Percentiles rank a stretch among this genome's conserved stretches.
Conservation (phyloP, 805 yeast genomes). For the Starmerella davenportii region DNA sequence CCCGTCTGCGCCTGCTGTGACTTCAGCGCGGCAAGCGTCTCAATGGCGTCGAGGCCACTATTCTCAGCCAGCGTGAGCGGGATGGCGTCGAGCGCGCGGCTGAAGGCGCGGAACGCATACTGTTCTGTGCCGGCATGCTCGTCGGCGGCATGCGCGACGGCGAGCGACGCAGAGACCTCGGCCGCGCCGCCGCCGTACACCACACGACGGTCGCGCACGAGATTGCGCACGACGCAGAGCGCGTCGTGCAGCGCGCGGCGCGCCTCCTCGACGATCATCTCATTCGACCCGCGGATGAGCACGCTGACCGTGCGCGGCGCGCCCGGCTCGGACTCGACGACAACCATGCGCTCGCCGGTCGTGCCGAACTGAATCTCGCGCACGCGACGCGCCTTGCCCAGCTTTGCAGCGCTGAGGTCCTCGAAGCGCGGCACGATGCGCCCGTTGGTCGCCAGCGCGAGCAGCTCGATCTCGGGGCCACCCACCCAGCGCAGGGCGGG, state of each 20-base stretch:
- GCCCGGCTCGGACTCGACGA: conserved; percentile 64
- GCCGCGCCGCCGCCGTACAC: conserved; percentile 99
- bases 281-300: conserved; percentile 86
- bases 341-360: conserved; percentile 87
- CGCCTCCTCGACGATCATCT: conserved; percentile 96
- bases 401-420: conserved; percentile 61
- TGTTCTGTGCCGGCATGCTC: conserved; percentile 89
- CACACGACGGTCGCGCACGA: conserved; percentile 76
- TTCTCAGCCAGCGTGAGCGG: conserved; percentile 95
- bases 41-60: conserved; percentile 89
- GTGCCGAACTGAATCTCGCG: conserved; percentile 90
- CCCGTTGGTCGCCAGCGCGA: conserved; percentile 95
- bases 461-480: conserved; percentile 84
- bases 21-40: conserved; percentile 67
- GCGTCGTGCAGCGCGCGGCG: conserved; percentile 93
- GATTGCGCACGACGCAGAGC: conserved; percentile 88
- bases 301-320: conserved; percentile 71
- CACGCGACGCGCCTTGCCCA: conserved; percentile 75
- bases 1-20: conserved; percentile 64
- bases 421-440: conserved; percentile 95
- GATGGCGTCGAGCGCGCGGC: conserved; percentile 74
- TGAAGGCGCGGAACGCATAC: conserved; percentile 91
- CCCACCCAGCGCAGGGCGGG: conserved; percentile 99
- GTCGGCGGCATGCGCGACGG: conserved; percentile 82
- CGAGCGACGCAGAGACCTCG: conserved; percentile 81